phyloP scores from a whole-genome alignment of 140 eudicot genomes.

The Senecio squalidus region DNA sequence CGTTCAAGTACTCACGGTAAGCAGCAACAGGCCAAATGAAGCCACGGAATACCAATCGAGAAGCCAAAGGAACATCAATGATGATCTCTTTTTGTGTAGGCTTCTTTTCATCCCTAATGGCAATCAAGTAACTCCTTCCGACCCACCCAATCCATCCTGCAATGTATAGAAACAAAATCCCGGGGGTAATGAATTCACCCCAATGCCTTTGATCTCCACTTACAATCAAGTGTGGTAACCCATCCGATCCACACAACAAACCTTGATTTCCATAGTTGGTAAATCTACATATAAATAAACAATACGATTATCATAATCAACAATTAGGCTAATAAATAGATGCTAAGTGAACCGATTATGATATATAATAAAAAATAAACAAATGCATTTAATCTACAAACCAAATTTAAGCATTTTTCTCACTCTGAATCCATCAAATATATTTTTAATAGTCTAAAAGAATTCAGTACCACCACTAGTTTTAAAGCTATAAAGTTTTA shows the following conservation, averaged over 20 bases:
- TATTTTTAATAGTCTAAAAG: too few species aligned
- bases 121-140: constrained; percentile 90
- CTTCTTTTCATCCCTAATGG: constrained; percentile 89
- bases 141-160: constrained; percentile 99
- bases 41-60: constrained; percentile 73
- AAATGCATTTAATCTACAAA: too few species aligned
- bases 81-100: constrained; percentile 90
- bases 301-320: not conserved
- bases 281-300: constrained; percentile 39
- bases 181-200: constrained; percentile 99
- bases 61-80: constrained; percentile 93
- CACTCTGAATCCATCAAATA: too few species aligned
- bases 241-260: constrained; percentile 90
- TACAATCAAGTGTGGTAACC: constrained; percentile 96
- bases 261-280: constrained; percentile 95
- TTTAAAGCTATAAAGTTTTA: too few species aligned
- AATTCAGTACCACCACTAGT: too few species aligned
- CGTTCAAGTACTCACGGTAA: constrained; percentile 81
- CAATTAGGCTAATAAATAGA: not conserved
- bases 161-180: constrained; percentile 76
- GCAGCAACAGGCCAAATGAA: constrained; percentile 99
- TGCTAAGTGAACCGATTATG: not conserved
- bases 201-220: constrained; percentile 99
- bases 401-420: too few species aligned
- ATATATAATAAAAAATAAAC: not conserved